Percentiles rank a stretch among this genome's conserved stretches.
Evolutionary conservation across 1,139 yeast genomes (phyloP).

Genomic region (Pneumocystis murina): DNA sequence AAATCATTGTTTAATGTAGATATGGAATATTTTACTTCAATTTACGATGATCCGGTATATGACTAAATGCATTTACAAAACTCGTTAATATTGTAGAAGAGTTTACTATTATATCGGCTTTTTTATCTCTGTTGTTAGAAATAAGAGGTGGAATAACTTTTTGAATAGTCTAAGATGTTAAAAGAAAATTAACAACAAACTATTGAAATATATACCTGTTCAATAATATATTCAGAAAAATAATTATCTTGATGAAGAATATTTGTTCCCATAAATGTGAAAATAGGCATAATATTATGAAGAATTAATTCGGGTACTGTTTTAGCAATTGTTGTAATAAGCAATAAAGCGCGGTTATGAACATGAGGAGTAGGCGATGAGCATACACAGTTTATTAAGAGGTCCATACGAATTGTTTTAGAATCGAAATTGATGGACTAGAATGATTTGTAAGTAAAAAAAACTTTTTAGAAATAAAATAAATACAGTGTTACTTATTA

Average conservation of each 20-base stretch:
- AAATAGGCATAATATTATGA: constrained; percentile 96
- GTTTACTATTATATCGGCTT: constrained; percentile 32
- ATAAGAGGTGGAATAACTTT: constrained; percentile 87
- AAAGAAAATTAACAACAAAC: neutral
- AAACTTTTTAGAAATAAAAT: constrained; percentile 9
- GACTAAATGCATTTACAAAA: constrained; percentile 84
- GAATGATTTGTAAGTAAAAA: neutral
- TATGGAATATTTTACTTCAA: constrained; percentile 32
- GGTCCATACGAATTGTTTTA: constrained; percentile 69
- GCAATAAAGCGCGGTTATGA: constrained; percentile 71
- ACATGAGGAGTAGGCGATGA: constrained; percentile 85
- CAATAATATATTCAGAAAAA: constrained; percentile 80
- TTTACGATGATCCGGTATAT: constrained; percentile 92
- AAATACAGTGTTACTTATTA: constrained; percentile 35
- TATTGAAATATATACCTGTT: constrained; percentile 29
- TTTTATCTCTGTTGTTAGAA: constrained; percentile 21
- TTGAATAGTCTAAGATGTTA: constrained; percentile 40
- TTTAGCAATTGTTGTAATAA: constrained; percentile 75
- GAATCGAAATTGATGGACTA: constrained; percentile 34
- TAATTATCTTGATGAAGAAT: constrained; percentile 95
- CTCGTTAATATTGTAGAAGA: constrained; percentile 74
- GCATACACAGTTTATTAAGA: constrained; percentile 79
- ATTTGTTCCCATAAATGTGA: constrained; percentile 98
- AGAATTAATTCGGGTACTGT: constrained; percentile 81
- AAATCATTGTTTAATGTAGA: neutral